Percentiles rank a stretch among this genome's conserved stretches.
These are phyloP conservation scores for Endothia cerciana DNA, from an alignment of 2,329 filamentous ascomycete species.

Conservation along the genomic window DNA sequence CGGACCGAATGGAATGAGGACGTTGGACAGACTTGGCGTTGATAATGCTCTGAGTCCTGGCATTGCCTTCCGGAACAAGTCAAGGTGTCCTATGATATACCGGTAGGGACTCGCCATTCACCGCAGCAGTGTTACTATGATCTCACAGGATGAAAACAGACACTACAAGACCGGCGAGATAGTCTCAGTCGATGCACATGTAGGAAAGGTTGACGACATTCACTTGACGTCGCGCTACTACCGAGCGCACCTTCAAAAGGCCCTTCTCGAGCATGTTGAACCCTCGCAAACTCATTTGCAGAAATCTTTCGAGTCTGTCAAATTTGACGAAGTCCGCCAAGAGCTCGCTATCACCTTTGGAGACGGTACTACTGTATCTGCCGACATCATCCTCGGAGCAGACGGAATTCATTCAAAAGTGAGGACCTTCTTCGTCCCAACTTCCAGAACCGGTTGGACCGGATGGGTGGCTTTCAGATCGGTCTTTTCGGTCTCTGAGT, in stretches of 20 bases:
- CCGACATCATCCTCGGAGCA: slow-evolving; percentile 55
- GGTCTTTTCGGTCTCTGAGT: slow-evolving; percentile 46
- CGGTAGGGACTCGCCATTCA: slow-evolving; percentile 35
- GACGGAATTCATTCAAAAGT: slow-evolving; percentile 57
- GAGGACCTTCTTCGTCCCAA: slow-evolving; percentile 47
- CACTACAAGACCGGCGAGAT: slow-evolving; percentile 50
- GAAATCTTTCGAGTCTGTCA: slow-evolving; percentile 46
- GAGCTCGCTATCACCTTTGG: slow-evolving; percentile 46
- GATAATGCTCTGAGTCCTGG: slow-evolving; percentile 47
- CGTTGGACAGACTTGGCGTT: slow-evolving; percentile 54
- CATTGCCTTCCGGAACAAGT: slow-evolving; percentile 46
- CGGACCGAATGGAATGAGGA: slow-evolving; percentile 57
- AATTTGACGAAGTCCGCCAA: slow-evolving; percentile 33
- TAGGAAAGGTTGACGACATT: slow-evolving; percentile 40
- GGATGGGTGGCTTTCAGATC: slow-evolving; percentile 50
- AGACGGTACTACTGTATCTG: slow-evolving; percentile 48
- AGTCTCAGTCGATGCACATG: slow-evolving; percentile 47
- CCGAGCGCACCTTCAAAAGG: slow-evolving; percentile 53
- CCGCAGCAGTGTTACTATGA: background rate
- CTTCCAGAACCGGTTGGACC: slow-evolving; percentile 45
- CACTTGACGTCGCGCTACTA: slow-evolving; percentile 52
- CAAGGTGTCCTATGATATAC: slow-evolving; percentile 50
- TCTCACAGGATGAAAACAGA: slow-evolving; percentile 29
- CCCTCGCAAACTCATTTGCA: slow-evolving; percentile 45
- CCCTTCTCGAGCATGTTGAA: slow-evolving; percentile 50